Conservation (phyloP, 2,329 filamentous ascomycete genomes). For the Mycosphaerella sp. region DNA sequence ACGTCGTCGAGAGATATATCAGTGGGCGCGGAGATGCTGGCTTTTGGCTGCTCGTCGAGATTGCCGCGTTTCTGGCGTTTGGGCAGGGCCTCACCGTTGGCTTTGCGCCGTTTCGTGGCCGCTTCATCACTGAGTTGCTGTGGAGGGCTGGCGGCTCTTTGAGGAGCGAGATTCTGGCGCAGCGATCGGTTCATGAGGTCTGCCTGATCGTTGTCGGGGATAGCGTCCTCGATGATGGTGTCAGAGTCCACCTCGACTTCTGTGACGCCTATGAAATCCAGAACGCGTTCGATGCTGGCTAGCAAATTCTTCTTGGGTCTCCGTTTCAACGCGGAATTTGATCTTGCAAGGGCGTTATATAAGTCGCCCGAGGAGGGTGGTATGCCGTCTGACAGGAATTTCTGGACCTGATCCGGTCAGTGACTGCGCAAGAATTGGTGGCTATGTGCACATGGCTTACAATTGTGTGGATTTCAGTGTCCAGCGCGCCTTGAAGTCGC, state of each 20-base stretch:
- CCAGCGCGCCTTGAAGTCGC: constrained; percentile 25
- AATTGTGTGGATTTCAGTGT: constrained; percentile 52
- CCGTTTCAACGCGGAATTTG: constrained; percentile 79
- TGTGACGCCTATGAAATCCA: constrained; percentile 64
- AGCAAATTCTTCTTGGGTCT: constrained; percentile 76
- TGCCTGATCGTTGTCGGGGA: constrained; percentile 24
- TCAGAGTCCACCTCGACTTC: constrained; percentile 50
- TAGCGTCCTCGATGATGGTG: constrained; percentile 43
- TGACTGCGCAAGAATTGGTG: neutral
- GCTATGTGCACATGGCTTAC: constrained; percentile 9
- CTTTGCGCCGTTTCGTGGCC: constrained; percentile 48
- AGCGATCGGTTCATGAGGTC: constrained; percentile 58
- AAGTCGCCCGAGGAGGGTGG: constrained; percentile 39
- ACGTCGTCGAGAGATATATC: constrained; percentile 65
- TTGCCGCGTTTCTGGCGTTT: constrained; percentile 54
- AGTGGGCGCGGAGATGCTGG: constrained; percentile 53
- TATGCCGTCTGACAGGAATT: constrained; percentile 27
- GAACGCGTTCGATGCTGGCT: constrained; percentile 75
- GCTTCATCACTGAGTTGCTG: constrained; percentile 27
- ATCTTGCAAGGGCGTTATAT: constrained; percentile 74
- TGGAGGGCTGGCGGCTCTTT: constrained; percentile 5
- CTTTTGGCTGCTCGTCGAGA: constrained; percentile 34
- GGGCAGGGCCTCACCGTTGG: constrained; percentile 59
- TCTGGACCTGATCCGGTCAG: constrained; percentile 11
- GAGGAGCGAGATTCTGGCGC: constrained; percentile 26